Evolutionary conservation across 768 basidiomycete genomes (phyloP).

Genomic region (Lyophyllum semitale): DNA sequence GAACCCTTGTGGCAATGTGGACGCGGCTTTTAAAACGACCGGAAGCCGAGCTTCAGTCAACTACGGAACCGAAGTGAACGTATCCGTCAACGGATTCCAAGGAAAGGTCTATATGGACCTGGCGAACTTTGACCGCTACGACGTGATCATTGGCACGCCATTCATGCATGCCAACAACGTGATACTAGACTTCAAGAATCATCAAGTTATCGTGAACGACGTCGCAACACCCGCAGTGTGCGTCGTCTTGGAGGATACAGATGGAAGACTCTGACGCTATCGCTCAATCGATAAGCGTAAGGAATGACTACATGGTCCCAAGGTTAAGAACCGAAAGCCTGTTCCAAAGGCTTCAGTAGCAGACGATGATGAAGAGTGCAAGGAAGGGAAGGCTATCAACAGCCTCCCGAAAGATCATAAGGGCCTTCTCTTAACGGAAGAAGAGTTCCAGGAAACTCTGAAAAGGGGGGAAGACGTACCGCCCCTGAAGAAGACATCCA

Average conservation of each 20-base stretch:
- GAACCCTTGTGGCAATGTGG: no score
- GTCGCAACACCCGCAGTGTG: neutral
- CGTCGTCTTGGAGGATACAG: neutral
- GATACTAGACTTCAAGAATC: constrained; percentile 22
- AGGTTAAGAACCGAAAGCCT: neutral
- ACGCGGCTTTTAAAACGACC: no score
- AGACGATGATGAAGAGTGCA: neutral
- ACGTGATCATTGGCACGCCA: constrained; percentile 35
- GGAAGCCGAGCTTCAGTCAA: constrained; percentile 31
- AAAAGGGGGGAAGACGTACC: neutral
- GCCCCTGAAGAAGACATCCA: no score
- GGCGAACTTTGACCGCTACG: constrained; percentile 35
- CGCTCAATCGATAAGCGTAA: constrained; percentile 1
- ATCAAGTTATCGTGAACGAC: constrained; percentile 15
- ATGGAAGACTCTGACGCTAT: neutral
- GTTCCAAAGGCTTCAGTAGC: neutral
- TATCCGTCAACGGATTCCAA: constrained; percentile 9
- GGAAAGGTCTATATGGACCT: constrained; percentile 29
- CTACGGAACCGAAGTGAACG: constrained; percentile 20
- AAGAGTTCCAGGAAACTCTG: constrained; percentile 10
- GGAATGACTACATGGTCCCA: neutral
- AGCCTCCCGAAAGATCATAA: neutral
- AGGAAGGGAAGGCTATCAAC: neutral
- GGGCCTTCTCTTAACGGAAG: neutral
- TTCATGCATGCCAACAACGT: constrained; percentile 29